Evolutionary conservation across 192 early-diverging fungal species (phyloP).

Genomic region (Linderina pennispora): DNA sequence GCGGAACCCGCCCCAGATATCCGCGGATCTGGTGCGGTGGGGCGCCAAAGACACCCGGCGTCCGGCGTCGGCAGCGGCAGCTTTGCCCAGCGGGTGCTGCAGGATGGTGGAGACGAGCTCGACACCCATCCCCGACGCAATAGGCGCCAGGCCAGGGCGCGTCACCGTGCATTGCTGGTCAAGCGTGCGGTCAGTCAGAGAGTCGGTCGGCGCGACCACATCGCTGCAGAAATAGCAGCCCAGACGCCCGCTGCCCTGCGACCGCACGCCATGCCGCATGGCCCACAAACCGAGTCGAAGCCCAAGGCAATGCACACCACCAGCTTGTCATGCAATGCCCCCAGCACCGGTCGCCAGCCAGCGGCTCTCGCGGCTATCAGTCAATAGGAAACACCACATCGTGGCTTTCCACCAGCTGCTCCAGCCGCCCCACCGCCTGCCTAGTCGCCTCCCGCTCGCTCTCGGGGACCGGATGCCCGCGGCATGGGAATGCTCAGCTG

Average conservation of each 20-base stretch:
- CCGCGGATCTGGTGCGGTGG: constrained; percentile 95
- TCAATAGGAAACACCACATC: constrained; percentile 89
- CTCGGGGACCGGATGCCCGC: constrained; percentile 63
- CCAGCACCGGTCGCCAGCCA: constrained; percentile 93
- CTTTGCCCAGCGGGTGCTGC: constrained; percentile 59
- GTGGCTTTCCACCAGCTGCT: constrained; percentile 62
- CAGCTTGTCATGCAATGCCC: constrained; percentile 60
- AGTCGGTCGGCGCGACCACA: constrained; percentile 93
- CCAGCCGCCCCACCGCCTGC: constrained; percentile 47
- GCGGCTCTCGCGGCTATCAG: constrained; percentile 90
- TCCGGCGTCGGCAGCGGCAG: too few species aligned
- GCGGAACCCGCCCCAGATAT: constrained; percentile 77
- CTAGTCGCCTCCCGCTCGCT: constrained; percentile 15
- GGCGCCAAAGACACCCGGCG: constrained; percentile 60
- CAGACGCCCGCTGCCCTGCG: constrained; percentile 33
- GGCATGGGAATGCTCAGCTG: constrained; percentile 91
- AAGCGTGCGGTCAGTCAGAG: constrained; percentile 85
- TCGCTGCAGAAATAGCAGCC: constrained; percentile 99
- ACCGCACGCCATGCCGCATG: constrained; percentile 84
- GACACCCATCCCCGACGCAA: constrained; percentile 81
- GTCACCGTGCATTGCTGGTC: constrained; percentile 99
- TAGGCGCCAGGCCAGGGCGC: constrained; percentile 86
- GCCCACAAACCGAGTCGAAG: constrained; percentile 93
- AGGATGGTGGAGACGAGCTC: constrained; percentile 86
- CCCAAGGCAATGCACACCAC: constrained; percentile 94